Evolutionary conservation across 257 asterid genomes (phyloP), one percentile per base, ranked within the genome.

Genomic region (Solanum bulbocastanum): DNA sequence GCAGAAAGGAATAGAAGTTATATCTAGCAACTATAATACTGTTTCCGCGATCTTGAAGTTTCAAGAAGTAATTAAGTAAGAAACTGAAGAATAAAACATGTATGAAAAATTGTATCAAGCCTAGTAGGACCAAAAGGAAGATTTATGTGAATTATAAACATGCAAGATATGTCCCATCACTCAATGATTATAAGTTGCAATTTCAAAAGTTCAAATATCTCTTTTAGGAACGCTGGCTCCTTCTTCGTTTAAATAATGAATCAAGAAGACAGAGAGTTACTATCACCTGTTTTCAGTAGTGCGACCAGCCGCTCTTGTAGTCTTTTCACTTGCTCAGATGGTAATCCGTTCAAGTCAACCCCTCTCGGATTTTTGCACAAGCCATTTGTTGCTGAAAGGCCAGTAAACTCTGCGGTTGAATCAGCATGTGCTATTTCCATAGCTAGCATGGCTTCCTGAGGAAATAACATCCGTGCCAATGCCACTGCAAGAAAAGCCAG

Each of bases 391-490:
- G 95, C 90, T 36, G 96, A 88, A 65, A 96, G 93, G 18, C 98
- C 98, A 16, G 91, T 87, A 86, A 95, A 96, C 91, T 94, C 96
- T 40, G 81, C 87, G 18, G 99, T 96, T 25, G 93, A 89, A 85
- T 93, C 96, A 10, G 96, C 98, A 75, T 93, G 90, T 76, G 98
- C 98, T 89, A 90, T 89, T 89, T 94, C 94, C 99, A 95, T 96
- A 13, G 99, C 99, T 86, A 96, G 52, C 62, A 87, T 92, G 25
- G 99, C 99, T 93, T 96, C 96, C 33, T 73, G 87, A 15, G 99
- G 99, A 87, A 93, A 96, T 85, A 94, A 85, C 42, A 93, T 85
- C 58, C 98, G 93, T n/a, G 99, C 99, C 94, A 96, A 91, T 78
- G 98, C 98, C 91, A 96, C 99, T 96, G 91, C 87, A 69, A 89